phyloP scores from a whole-genome alignment of 257 asterid species.

The Handroanthus guayacan region DNA sequence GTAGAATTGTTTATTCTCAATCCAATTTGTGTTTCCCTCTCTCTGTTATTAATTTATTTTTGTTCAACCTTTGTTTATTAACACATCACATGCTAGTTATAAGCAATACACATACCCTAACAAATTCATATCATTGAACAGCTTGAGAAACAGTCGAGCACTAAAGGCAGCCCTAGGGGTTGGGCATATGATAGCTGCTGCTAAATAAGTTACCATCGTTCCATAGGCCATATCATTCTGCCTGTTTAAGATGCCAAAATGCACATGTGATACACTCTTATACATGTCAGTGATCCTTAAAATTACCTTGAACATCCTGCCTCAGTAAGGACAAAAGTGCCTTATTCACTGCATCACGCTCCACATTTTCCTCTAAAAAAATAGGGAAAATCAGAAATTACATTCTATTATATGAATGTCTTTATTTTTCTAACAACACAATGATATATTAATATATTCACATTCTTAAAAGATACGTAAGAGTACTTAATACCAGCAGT shows the following conservation, averaged over 20 bases:
- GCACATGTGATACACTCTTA: constrained; percentile 12
- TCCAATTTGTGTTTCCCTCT: not conserved
- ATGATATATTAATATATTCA: constrained; percentile 16
- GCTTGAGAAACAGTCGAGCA: constrained; percentile 21
- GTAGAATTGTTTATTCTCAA: constrained; percentile 9
- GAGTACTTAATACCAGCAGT: constrained; percentile 73
- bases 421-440: constrained; percentile 15
- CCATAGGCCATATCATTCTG: constrained; percentile 21
- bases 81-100: not conserved
- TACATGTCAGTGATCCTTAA: constrained; percentile 26
- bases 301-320: constrained; percentile 88
- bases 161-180: constrained; percentile 16
- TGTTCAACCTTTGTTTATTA: not conserved
- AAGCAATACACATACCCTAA: not conserved
- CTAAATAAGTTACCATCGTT: constrained; percentile 20
- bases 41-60: not conserved
- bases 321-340: constrained; percentile 91
- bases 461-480: constrained; percentile 24
- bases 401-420: not conserved
- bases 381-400: constrained; percentile 32
- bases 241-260: constrained; percentile 33
- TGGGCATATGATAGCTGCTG: constrained; percentile 11
- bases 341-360: constrained; percentile 96
- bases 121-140: constrained; percentile 11
- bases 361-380: constrained; percentile 84